Evolutionary conservation across 768 basidiomycete species (phyloP).

Genomic region (Tulasnella sp.): DNA sequence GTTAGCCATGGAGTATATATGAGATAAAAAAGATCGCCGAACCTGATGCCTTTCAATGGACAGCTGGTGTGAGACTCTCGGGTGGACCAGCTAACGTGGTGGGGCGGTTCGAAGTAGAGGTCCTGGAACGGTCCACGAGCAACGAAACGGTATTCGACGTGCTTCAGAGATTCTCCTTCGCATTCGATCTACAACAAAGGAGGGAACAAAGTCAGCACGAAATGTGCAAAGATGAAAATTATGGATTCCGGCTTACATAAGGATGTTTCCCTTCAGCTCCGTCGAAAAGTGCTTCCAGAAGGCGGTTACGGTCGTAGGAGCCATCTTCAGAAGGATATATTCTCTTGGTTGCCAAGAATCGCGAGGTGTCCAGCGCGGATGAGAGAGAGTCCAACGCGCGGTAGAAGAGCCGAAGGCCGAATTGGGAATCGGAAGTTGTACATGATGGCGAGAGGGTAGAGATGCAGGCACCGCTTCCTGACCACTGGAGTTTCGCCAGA

Average conservation of each 20-base stretch:
- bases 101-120: constrained; percentile 8
- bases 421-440: background rate
- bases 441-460: constrained; percentile 5
- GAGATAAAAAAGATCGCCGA: background rate
- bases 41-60: constrained; percentile 10
- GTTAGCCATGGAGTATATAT: background rate
- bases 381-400: background rate
- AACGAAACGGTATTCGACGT: constrained; percentile 18
- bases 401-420: constrained; percentile 23
- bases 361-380: constrained; percentile 3
- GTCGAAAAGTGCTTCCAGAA: constrained; percentile 6
- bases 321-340: constrained; percentile 13
- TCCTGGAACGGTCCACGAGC: constrained; percentile 29
- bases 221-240: background rate
- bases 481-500: background rate
- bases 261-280: constrained; percentile 7
- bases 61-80: background rate
- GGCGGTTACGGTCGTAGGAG: background rate
- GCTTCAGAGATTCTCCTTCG: background rate
- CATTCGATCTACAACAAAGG: constrained; percentile 10
- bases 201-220: background rate
- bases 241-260: background rate
- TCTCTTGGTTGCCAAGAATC: constrained; percentile 15
- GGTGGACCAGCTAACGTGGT: background rate
- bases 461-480: constrained; percentile 18